Percentiles rank a stretch among this genome's conserved stretches.
Evolutionary conservation across 2,329 filamentous ascomycete species (phyloP).

Genomic region (Metarhizium sp.): DNA sequence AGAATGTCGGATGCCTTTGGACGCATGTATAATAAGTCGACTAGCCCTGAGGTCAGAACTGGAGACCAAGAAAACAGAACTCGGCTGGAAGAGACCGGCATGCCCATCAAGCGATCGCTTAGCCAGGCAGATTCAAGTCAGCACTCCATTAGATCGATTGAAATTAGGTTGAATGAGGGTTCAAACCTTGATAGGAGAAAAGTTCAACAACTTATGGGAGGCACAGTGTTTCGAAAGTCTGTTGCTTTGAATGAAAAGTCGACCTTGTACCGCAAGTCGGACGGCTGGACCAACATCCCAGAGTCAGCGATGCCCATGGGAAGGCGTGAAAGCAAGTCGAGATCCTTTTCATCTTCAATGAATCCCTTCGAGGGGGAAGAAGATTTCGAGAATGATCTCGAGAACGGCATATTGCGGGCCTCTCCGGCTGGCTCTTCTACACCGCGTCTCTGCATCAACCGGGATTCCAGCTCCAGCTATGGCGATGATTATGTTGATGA

Average conservation of each 20-base stretch:
- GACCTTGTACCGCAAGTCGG: neutral
- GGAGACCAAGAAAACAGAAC: neutral
- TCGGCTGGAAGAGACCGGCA: neutral
- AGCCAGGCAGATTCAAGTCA: neutral
- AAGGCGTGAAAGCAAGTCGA: neutral
- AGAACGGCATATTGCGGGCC: slow-evolving; percentile 26
- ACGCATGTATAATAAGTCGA: slow-evolving; percentile 19
- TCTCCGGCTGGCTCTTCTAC: slow-evolving; percentile 29
- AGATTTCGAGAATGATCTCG: slow-evolving; percentile 27
- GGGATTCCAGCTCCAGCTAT: neutral
- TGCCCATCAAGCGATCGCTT: neutral
- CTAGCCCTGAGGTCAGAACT: slow-evolving; percentile 11
- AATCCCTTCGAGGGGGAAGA: slow-evolving; percentile 27
- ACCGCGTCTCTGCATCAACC: slow-evolving; percentile 18
- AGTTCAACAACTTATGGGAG: slow-evolving; percentile 13
- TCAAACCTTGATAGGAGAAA: slow-evolving; percentile 25
- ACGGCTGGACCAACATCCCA: neutral
- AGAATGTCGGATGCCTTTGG: slow-evolving; percentile 26
- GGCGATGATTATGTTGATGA: slow-evolving; percentile 1
- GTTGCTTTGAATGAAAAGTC: neutral
- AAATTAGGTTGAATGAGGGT: slow-evolving; percentile 25
- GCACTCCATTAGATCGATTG: slow-evolving; percentile 19
- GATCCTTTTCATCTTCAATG: neutral
- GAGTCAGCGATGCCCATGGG: neutral
- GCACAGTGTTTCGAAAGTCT: neutral